phyloP scores from a whole-genome alignment of 768 basidiomycete species.

The Rhizopogon rudus region DNA sequence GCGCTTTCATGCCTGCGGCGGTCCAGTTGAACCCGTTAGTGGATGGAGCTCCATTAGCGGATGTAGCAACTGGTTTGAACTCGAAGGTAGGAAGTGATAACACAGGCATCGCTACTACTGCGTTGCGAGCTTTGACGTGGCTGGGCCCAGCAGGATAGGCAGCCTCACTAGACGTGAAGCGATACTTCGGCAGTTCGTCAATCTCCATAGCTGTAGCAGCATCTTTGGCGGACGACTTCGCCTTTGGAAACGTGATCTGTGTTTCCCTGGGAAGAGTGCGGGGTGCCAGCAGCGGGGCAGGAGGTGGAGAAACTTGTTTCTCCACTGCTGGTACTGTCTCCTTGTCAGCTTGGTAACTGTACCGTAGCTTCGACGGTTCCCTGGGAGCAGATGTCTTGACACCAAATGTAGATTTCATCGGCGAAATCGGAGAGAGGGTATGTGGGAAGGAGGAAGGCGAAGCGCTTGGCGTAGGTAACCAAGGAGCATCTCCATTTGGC shows the following conservation, averaged over 20 bases:
- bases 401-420: constrained; percentile 16
- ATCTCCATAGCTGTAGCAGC: constrained; percentile 24
- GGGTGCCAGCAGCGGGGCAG: constrained; percentile 9
- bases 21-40: constrained; percentile 53
- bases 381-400: constrained; percentile 57
- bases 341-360: constrained; percentile 59
- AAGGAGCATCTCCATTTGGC: constrained; percentile 22
- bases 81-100: constrained; percentile 44
- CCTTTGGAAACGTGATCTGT: constrained; percentile 8
- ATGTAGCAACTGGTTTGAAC: constrained; percentile 16
- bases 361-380: constrained; percentile 75
- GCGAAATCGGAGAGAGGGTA: constrained; percentile 7
- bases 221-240: constrained; percentile 22
- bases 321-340: constrained; percentile 24
- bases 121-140: constrained; percentile 21
- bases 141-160: constrained; percentile 16
- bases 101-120: constrained; percentile 35
- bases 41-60: constrained; percentile 20
- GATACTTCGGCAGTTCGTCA: constrained; percentile 31
- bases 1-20: constrained; percentile 53
- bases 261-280: constrained; percentile 25
- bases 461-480: constrained; percentile 8
- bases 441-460: constrained; percentile 14
- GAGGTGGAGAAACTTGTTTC: neutral
- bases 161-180: constrained; percentile 17